These are phyloP conservation scores for Cymodocea nodosa DNA, from an alignment of 116 monocot genomes.

Conservation along the genomic window DNA sequence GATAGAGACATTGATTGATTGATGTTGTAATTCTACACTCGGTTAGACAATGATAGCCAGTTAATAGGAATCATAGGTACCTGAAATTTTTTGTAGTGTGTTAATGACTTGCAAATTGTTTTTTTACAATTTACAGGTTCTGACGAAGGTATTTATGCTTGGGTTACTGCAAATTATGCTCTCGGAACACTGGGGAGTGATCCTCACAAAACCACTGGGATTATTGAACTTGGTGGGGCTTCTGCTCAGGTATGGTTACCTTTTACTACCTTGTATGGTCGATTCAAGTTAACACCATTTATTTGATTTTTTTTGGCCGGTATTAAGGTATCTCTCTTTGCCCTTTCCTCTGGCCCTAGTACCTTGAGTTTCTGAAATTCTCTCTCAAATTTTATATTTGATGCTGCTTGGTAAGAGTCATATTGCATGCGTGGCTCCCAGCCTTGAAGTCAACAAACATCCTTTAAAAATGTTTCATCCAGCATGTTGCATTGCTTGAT, in stretches of 20 bases:
- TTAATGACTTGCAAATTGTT: background rate
- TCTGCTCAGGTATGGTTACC: slow-evolving; percentile 55
- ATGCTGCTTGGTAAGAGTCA: background rate
- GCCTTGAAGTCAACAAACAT: too few relatives aligned
- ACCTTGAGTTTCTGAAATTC: background rate
- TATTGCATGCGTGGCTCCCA: too few relatives aligned
- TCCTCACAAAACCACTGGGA: slow-evolving; percentile 55
- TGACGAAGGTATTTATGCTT: slow-evolving; percentile 81
- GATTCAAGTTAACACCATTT: background rate
- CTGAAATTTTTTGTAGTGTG: too few relatives aligned
- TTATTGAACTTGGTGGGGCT: slow-evolving; percentile 91
- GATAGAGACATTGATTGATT: too few relatives aligned
- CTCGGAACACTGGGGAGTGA: slow-evolving; percentile 59
- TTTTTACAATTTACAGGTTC: slow-evolving; percentile 47
- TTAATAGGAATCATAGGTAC: too few relatives aligned
- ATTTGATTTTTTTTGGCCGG: too few relatives aligned
- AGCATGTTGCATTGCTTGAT: too few relatives aligned
- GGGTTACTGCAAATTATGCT: slow-evolving; percentile 83
- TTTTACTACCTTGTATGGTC: background rate
- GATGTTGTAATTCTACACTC: too few relatives aligned
- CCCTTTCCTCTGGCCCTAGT: too few relatives aligned
- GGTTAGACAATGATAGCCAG: too few relatives aligned
- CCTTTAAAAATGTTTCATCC: too few relatives aligned
- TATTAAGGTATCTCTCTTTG: too few relatives aligned
- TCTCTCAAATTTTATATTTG: background rate